A percentile compares a stretch with the other conserved stretches of the same genome.
phyloP scores from a whole-genome alignment of 768 basidiomycete species.

The Xanthoconium stramineum region DNA sequence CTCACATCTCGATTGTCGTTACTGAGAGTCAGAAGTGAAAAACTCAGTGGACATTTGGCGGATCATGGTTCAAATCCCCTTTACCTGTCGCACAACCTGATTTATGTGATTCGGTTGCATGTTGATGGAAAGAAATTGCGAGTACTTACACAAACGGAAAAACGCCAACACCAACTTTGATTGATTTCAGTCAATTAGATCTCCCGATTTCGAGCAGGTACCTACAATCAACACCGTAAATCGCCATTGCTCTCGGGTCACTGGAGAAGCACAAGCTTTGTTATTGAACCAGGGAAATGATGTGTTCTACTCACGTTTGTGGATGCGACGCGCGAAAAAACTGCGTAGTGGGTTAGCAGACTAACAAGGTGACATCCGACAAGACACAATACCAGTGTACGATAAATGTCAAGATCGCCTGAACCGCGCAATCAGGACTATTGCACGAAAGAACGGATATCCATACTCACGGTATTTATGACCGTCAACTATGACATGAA shows the following conservation, averaged over 20 bases:
- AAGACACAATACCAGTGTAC: slow-evolving; percentile 42
- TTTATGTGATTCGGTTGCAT: not conserved
- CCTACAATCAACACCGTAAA: slow-evolving; percentile 35
- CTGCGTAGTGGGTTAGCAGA: not conserved
- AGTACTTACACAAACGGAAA: slow-evolving; percentile 30
- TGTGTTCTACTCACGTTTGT: slow-evolving; percentile 6
- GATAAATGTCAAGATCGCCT: slow-evolving; percentile 46
- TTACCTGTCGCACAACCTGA: slow-evolving; percentile 37
- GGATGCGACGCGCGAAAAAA: slow-evolving; percentile 13
- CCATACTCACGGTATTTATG: slow-evolving; percentile 28
- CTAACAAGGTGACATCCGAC: not conserved
- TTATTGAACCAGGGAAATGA: not conserved
- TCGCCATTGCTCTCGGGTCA: slow-evolving; percentile 28
- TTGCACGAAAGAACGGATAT: not conserved
- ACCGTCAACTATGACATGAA: slow-evolving; percentile 23
- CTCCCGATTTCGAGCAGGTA: slow-evolving; percentile 1
- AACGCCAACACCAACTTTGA: slow-evolving; percentile 28
- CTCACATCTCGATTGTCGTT: slow-evolving; percentile 32
- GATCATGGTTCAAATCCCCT: not conserved
- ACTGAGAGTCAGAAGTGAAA: slow-evolving; percentile 19
- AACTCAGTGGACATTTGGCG: slow-evolving; percentile 12
- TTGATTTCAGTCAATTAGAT: not conserved
- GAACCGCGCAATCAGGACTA: slow-evolving; percentile 23
- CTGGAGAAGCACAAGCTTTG: slow-evolving; percentile 7
- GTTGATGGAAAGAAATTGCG: not conserved